Evolutionary conservation across 495 filamentous ascomycete species (phyloP), one percentile per base, ranked within the genome.

Genomic region (Penicillium cosmopolitanum): DNA sequence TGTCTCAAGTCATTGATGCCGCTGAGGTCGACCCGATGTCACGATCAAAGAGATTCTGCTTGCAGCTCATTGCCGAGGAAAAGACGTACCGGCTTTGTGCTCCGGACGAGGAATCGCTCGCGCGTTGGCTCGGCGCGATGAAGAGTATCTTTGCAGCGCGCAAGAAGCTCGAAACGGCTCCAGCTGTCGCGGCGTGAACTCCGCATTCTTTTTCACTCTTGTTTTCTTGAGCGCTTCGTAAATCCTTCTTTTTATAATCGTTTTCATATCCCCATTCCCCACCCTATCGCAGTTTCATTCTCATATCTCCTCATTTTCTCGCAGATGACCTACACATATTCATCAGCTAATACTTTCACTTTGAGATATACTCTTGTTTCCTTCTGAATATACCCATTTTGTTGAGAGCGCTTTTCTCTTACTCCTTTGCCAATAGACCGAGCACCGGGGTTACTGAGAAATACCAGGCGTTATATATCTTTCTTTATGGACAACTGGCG

Each of bases 41-140:
- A 47, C 87, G 84, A 60, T 95, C 87, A 38, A 96, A 96, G 77
- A 83, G 75, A 43, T 85, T 89, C 67, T 98, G 95, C 73, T 77
- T 97, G 75, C 95, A 98, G 71, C 84, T 97, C 65, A 96, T 98
- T 74, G 90, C 90, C 47, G 94, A 96, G 62, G 93, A 97, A 67
- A 94, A 96, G 73, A 92, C 85, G 53, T 96, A 94, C 60, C 87
- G 91, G 40, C 93, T 97, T 59, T 95, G 90, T 69, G 87, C 91
- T 1, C 73, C 83, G 18, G 86, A 89, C 66, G 95, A 98, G 74
- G 93, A 97, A 62, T 76, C 82, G 18, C 77, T 98, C 44, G 86
- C 92, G 11, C 89, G 88, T 61, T 96, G 90, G 79, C 79, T 98
- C 2, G 95, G 96, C 1, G 89, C 91, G 1, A 79, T 98, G 68